Conservation (phyloP, 371 early-diverging fungal genomes). For the Mucor racemosus region DNA sequence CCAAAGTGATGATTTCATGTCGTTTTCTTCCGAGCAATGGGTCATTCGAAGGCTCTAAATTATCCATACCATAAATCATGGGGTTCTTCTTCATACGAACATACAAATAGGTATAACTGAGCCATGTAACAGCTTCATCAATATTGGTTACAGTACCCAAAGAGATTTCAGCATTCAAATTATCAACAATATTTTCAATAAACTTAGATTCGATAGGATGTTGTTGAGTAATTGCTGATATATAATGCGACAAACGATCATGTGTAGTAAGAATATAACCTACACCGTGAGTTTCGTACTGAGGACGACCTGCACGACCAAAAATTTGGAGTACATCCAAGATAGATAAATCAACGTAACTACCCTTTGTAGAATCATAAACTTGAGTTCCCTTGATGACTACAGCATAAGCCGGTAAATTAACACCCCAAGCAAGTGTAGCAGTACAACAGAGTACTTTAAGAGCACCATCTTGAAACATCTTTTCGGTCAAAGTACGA, state of each 20-base stretch:
- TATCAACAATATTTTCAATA: conserved; percentile 86
- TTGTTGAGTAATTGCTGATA: conserved; percentile 94
- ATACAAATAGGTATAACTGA: conserved; percentile 97
- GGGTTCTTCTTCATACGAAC: conserved; percentile 97
- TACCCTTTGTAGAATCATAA: conserved; percentile 94
- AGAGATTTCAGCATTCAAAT: conserved; percentile 97
- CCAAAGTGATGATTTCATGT: conserved; percentile 74
- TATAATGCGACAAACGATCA: conserved; percentile 91
- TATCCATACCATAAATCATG: conserved; percentile 87
- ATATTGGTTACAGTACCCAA: conserved; percentile 93
- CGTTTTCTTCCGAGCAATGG: conserved; percentile 78
- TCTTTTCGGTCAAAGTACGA: conserved; percentile 85
- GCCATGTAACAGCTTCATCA: conserved; percentile 95
- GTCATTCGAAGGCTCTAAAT: conserved; percentile 76
- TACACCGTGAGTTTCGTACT: conserved; percentile 92
- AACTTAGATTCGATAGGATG: conserved; percentile 98
- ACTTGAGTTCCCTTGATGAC: conserved; percentile 99
- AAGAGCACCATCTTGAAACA: conserved; percentile 92
- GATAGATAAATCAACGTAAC: conserved; percentile 91
- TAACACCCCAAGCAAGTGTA: conserved; percentile 99
- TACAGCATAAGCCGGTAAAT: conserved; percentile 99
- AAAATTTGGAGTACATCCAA: conserved; percentile 99
- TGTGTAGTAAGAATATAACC: conserved; percentile 92
- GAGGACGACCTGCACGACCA: conserved; percentile 99
- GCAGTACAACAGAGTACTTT: conserved; percentile 97